Evolutionary conservation across 176 grass and related monocot genomes (phyloP).

Genomic region (Zizania latifolia): DNA sequence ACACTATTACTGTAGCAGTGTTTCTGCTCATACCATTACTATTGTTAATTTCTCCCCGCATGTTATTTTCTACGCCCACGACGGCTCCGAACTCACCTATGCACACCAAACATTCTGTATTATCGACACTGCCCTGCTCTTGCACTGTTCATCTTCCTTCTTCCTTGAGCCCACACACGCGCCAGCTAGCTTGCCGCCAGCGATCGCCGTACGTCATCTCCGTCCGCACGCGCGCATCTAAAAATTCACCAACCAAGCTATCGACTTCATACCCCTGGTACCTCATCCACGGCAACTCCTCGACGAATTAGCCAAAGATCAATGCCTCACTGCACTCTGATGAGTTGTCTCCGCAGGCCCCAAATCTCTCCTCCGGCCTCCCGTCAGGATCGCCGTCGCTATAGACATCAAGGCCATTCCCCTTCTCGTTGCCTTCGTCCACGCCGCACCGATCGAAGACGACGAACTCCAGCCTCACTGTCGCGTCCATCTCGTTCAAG

Average conservation of each 20-base stretch:
- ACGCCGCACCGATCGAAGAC: constrained; percentile 52
- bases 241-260: constrained; percentile 34
- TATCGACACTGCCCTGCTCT: too few species aligned
- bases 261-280: constrained; percentile 34
- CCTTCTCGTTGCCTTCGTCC: neutral
- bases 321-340: constrained; percentile 38
- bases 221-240: too few species aligned
- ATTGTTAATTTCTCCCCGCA: too few species aligned
- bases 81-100: too few species aligned
- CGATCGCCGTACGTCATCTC: too few species aligned
- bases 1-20: too few species aligned
- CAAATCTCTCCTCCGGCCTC: constrained; percentile 26
- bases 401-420: neutral
- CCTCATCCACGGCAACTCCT: constrained; percentile 43
- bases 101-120: too few species aligned
- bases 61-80: too few species aligned
- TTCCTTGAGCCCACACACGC: too few species aligned
- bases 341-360: constrained; percentile 41
- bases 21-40: too few species aligned
- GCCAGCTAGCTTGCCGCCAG: too few species aligned
- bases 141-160: too few species aligned
- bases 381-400: neutral
- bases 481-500: constrained; percentile 66
- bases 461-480: constrained; percentile 58
- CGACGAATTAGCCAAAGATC: constrained; percentile 14